Evolutionary conservation across 2,329 filamentous ascomycete genomes (phyloP).

Genomic region (Phialophora expanda): DNA sequence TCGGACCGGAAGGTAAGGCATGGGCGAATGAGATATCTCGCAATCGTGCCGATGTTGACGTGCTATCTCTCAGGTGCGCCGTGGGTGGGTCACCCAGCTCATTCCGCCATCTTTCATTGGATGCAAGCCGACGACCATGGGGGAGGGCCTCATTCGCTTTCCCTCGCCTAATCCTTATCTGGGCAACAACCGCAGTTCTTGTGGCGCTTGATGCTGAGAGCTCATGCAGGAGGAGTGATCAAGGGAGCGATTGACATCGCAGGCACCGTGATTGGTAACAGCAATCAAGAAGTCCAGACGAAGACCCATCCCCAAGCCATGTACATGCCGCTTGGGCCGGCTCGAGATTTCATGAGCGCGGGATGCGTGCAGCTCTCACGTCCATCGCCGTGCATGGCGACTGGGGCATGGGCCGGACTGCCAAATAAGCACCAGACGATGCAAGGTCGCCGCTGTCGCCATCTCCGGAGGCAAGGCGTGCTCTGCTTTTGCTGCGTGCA

Average conservation of each 20-base stretch:
- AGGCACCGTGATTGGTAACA: background rate
- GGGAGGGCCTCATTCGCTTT: conserved; percentile 48
- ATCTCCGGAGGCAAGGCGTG: conserved; percentile 20
- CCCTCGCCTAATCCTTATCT: conserved; percentile 6
- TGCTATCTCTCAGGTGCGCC: conserved; percentile 9
- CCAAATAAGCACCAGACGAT: conserved; percentile 2
- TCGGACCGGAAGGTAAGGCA: background rate
- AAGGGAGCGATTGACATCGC: background rate
- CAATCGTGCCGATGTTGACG: conserved; percentile 16
- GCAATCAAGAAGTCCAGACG: background rate
- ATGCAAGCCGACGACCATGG: background rate
- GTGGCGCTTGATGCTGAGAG: background rate
- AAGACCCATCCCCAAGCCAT: background rate
- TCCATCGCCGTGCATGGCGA: background rate
- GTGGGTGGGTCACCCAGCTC: background rate
- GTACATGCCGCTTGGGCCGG: background rate
- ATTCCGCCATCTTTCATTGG: background rate
- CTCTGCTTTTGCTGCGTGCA: background rate
- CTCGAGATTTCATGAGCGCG: background rate
- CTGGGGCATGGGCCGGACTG: background rate
- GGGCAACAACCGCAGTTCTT: background rate
- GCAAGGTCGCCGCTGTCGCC: conserved; percentile 13
- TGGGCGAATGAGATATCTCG: background rate
- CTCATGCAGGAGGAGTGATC: conserved; percentile 1
- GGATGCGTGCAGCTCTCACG: background rate